Base-by-base conservation (phyloP, 2,329 filamentous ascomycete species). In the Tolypocladium pustulatum region DNA sequence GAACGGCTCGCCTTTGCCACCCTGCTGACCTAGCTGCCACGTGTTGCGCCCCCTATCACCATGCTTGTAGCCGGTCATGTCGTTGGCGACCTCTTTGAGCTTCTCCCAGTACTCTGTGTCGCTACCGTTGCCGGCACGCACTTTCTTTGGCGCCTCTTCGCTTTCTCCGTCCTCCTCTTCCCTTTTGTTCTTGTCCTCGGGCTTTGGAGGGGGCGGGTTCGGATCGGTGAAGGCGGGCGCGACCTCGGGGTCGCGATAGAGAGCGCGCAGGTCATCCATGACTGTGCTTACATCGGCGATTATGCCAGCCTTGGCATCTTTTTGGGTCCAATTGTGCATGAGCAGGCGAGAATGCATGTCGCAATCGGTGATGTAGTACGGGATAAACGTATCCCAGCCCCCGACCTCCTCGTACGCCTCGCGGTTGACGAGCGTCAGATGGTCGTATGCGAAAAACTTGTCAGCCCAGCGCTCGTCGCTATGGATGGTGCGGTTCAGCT, bases 381-480 rank as follows among this genome's bases (percentile, higher is more conserved):
- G 79, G 46, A 86, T 83, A 59, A 80, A 69, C 0, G 78, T 78
- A 64, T 85, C 82, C 80, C 81, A 85, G 0, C 75, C 79, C 25
- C 81, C 75, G 9, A 83, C 73, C 52, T 76, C 73, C 61, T 78
- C 74, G 64, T 78, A 78, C 0, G 80, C 77, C 9, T 67, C 71
- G 13, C 78, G 78, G 63, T 85, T 84, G 49, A 85, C 79, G 1
- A 84, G 71, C 2, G 81, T 75, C 3, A 86, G 72, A 61, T 80
- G 78, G 65, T 85, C 82, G 69, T 84, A 85, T 15, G 79, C 74
- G 66, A 83, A 85, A 68, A 82, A 81, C n/a, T 76, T 74, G 56
- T 77, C 68, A 0, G 71, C 81, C 82, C 81, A 85, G 56, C 70
- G 67, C 10, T 72, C 65, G 37, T 72, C 69, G 0, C 65, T 64